Base-by-base conservation (phyloP, 225 moss, liverwort and hornwort species). In the Takakia lepidozioides region DNA sequence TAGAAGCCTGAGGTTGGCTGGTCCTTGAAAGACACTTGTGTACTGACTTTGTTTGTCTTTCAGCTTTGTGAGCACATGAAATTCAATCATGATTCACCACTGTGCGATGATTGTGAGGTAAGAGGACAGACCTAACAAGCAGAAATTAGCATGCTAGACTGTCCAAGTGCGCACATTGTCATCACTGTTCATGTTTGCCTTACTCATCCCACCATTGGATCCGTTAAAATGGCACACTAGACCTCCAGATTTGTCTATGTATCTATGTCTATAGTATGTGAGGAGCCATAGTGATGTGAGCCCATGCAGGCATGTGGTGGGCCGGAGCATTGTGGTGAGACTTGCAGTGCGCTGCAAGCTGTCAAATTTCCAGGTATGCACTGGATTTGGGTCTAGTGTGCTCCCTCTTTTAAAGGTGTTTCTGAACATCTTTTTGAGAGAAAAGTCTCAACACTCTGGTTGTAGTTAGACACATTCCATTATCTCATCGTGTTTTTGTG, bases 51-150 rank as follows among this genome's bases (percentile, higher is more conserved):
- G 23, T 7, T 21, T 20, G 22, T 21, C 18, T 23, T 4, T 27
- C 70, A 79, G 79, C 42, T 79, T 25, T 79, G 79, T 60, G 79
- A 79, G 63, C 79, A 79, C 32, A 79, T 79, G 79, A 79, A 74
- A 49, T 79, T 79, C 79, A 79, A 79, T 65, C 73, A 74, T 42
- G 46, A 74, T 54, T 66, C 70, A 24, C 79, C 79, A 45, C 56
- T 55, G 17, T 79, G 79, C 56, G 60, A 74, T 24, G 62, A 64
- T 15, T 79, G 79, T 57, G 73, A 79, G 70, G 79, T 79, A 60
- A 51, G 24, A 24, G 15, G 15, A 10, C 30, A 19, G 11, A 20
- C 8, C 14, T 6, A 2, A 11, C 14, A 10, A 19, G 20, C 19
- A 14, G 34, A 10, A 19, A 19, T 11, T 35, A 8, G 34, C 17